Conservation (phyloP, 768 basidiomycete species). For the Rhizopogon vulgaris region DNA sequence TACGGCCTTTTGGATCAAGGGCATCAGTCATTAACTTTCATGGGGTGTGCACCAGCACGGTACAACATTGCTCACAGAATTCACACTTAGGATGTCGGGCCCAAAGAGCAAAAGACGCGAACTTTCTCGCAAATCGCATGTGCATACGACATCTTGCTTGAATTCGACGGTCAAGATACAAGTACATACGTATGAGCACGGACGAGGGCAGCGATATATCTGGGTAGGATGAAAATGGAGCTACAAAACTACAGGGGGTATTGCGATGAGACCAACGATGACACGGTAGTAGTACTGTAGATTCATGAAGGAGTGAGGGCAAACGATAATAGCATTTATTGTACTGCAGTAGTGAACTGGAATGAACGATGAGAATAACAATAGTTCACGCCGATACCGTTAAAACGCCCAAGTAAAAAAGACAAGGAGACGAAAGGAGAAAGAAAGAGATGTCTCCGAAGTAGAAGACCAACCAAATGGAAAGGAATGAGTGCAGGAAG, state of each 20-base stretch:
- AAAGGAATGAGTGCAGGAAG: not conserved
- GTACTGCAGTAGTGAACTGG: conserved; percentile 19
- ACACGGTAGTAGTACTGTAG: conserved; percentile 29
- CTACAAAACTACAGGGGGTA: conserved; percentile 33
- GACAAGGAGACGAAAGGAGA: conserved; percentile 10
- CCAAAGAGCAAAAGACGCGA: no score
- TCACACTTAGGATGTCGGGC: no score
- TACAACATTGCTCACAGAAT: no score
- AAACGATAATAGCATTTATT: conserved; percentile 23
- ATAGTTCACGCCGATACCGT: conserved; percentile 15
- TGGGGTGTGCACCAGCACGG: no score
- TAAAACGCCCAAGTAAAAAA: conserved; percentile 15
- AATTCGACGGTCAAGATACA: not conserved
- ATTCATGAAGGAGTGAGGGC: conserved; percentile 11
- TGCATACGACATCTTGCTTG: not conserved
- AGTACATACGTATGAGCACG: conserved; percentile 1
- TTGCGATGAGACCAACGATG: conserved; percentile 22
- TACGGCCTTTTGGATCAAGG: no score
- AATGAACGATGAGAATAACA: conserved; percentile 19
- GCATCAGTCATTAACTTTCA: no score
- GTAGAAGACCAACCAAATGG: not conserved
- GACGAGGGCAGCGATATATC: not conserved
- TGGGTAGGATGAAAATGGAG: conserved; percentile 5
- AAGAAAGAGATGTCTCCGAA: not conserved
- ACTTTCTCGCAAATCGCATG: no score